Conservation (phyloP, 2,329 filamentous ascomycete genomes). For the Penicillium palitans region DNA sequence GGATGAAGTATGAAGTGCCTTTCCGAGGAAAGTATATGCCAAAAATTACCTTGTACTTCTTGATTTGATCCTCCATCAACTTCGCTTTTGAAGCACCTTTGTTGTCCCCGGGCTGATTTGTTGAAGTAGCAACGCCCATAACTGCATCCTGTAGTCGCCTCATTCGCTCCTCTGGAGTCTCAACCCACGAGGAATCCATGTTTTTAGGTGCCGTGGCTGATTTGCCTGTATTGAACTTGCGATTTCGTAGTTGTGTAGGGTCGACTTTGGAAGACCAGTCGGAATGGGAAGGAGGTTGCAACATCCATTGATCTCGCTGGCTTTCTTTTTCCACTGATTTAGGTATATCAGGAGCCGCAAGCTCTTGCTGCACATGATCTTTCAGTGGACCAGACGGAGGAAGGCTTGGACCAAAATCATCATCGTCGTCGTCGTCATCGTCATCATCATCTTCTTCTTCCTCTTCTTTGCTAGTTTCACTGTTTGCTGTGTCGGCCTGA, state of each 20-base stretch:
- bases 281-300: slow-evolving; percentile 62
- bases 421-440: slow-evolving; percentile 36
- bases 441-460: slow-evolving; percentile 30
- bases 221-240: slow-evolving; percentile 77
- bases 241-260: slow-evolving; percentile 77
- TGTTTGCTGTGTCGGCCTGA: slow-evolving; percentile 20
- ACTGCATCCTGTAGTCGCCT: slow-evolving; percentile 78
- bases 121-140: slow-evolving; percentile 62
- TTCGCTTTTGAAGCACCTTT: slow-evolving; percentile 1
- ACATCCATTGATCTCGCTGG: slow-evolving; percentile 83
- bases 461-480: slow-evolving; percentile 33
- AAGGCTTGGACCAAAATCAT: slow-evolving; percentile 46
- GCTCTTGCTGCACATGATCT: background rate
- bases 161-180: slow-evolving; percentile 85
- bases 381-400: slow-evolving; percentile 24
- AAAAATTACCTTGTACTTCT: slow-evolving; percentile 58
- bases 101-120: slow-evolving; percentile 13
- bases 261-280: slow-evolving; percentile 65
- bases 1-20: background rate
- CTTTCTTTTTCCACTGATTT: slow-evolving; percentile 35
- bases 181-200: slow-evolving; percentile 73
- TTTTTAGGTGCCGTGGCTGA: slow-evolving; percentile 47
- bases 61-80: slow-evolving; percentile 47
- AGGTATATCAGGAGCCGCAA: slow-evolving; percentile 6
- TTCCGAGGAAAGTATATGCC: background rate